Evolutionary conservation across 371 early-diverging fungal genomes (phyloP), one percentile per base, ranked within the genome.

Genomic region (Fennellomyces sp.): DNA sequence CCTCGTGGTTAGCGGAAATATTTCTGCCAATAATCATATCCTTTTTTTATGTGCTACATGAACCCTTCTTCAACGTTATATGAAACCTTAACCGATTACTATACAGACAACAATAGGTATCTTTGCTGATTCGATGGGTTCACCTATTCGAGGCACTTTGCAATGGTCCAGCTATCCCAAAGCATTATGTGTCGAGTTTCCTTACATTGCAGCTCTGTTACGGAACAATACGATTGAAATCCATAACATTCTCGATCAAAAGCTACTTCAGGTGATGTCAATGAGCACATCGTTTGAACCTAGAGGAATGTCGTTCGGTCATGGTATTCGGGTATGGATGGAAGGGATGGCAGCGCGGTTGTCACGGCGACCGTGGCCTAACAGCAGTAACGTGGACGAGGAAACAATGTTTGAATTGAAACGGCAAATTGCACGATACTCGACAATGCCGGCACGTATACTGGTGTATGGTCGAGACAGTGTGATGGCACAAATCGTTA

Each of bases 121-220:
- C 26, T 91, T 92, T 71, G 81, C 91, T 6, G 79, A 86, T 33
- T 68, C 80, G 5, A 61, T 68, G 5, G 93, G 93, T 2, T 91
- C 92, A 47, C 83, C 93, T 28, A 81, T 89, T 7, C 80, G 90
- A 52, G 92, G 93, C n/a, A 91, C 91, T 0, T 53, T 93, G 25
- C 83, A 88, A 60, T 93, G 91, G 91, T 70, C 87, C 1, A 78
- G 84, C 33, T 83, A 89, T 50, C 93, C 93, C 2, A 76, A 84
- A 61, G 73, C 89, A 5, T 55, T 88, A 5, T 84, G 86, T 11
- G 88, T 91, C 17, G 91, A 93, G 42, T 91, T 78, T 52, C 94
- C 94, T 0, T 92, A 91, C 56, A 85, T 89, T 1, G 76, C 87
- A 6, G 87, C 93, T 2, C 72, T 94, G 1, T 75, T 94, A 28